Percentiles rank a stretch among this genome's conserved stretches.
These are phyloP conservation scores for Xerocomus potaroensis DNA, from an alignment of 768 basidiomycete species.

Conservation along the genomic window DNA sequence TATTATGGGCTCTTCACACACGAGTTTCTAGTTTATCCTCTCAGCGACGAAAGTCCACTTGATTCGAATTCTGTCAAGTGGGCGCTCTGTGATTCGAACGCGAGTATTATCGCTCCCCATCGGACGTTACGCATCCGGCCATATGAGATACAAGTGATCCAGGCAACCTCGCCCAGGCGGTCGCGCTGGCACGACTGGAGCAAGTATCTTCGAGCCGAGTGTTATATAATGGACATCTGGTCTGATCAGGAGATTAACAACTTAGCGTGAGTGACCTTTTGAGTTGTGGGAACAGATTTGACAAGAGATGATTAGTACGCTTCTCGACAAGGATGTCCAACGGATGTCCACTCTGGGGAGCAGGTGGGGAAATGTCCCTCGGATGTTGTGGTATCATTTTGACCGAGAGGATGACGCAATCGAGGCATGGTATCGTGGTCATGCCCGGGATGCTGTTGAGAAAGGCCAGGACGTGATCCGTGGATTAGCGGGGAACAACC, in stretches of 20 bases:
- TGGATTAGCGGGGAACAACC: no score
- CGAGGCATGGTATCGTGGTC: no score
- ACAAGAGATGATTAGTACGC: background rate
- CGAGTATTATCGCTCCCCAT: background rate
- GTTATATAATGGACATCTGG: background rate
- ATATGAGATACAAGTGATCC: background rate
- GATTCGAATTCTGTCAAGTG: background rate
- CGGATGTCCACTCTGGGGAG: background rate
- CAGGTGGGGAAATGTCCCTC: background rate
- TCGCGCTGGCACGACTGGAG: background rate
- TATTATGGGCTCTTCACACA: background rate
- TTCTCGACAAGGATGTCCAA: background rate
- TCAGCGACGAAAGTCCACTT: background rate
- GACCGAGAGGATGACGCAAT: no score
- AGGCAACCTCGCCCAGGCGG: background rate
- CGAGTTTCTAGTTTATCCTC: background rate
- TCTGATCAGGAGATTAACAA: background rate
- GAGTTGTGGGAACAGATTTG: no score
- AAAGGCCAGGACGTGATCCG: no score
- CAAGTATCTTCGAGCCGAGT: background rate
- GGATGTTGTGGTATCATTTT: no score
- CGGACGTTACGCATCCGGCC: background rate
- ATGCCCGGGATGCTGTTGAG: no score
- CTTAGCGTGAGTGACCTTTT: background rate
- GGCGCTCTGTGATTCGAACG: background rate